Evolutionary conservation across 345 rosid species (phyloP), one percentile per base, ranked within the genome.

Genomic region (Cochlearia excelsa): DNA sequence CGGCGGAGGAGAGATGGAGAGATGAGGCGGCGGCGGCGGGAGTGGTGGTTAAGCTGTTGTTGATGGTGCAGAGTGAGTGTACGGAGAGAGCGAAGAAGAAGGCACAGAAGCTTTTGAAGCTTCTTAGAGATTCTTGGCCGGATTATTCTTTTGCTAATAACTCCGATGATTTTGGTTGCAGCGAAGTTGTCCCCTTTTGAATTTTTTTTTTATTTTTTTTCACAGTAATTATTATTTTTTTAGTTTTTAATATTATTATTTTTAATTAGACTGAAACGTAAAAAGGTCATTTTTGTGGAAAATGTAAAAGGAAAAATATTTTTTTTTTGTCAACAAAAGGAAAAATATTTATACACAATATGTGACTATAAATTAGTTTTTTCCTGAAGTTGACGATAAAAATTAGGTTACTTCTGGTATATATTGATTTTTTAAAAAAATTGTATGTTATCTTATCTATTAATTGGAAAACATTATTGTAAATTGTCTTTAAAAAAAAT

Each of bases 71-170:
- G 71, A 89, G 95, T 51, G 95, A 89, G 23, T 89, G 97, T 69
- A 93, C 97, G 80, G 97, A 83, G 27, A 75, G 94, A 11, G 99
- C 95, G 2, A 93, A 93, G 81, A 74, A 90, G 79, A 93, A 93
- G 68, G 97, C 94, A 0, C 97, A 93, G 81, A 65, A 80, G 81
- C 41, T 93, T 60, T 62, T 93, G 65, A 93, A 93, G 77, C 70
- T 84, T 71, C 78, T 93, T 1, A 73, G 95, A 69, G 86, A 89
- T 48, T 80, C 84, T 11, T 92, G 95, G 98, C 95, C 91, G 6
- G 84, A 75, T 28, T 83, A 83, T 42, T 75, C 88, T 3, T 66
- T 65, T 37, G 87, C 81, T 26, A 77, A 77, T 26, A 77, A 77
- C 78, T 88, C 96, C 42, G 80, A 92, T 67, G 87, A 82, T 51